These are phyloP conservation scores for Mycocentrospora acerina DNA, from an alignment of 2,329 filamentous ascomycete species.

Conservation along the genomic window DNA sequence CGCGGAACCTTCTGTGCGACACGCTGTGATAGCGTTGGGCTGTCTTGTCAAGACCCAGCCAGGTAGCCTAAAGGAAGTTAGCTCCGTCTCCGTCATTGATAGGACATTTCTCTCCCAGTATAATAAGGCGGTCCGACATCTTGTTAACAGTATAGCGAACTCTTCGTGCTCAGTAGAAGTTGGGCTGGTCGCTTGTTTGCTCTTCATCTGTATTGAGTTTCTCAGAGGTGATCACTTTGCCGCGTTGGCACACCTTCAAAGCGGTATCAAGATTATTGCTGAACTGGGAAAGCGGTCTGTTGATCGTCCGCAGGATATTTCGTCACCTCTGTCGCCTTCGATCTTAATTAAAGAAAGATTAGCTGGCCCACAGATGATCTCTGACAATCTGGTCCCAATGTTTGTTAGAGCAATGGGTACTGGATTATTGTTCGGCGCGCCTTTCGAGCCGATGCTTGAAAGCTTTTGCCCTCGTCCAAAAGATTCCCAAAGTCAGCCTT, in stretches of 20 bases:
- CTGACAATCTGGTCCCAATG: slow-evolving; percentile 21
- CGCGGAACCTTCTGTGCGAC: slow-evolving; percentile 43
- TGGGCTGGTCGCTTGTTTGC: slow-evolving; percentile 43
- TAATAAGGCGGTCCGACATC: slow-evolving; percentile 40
- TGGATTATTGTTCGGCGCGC: slow-evolving; percentile 19
- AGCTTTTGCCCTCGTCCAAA: slow-evolving; percentile 3
- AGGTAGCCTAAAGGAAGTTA: slow-evolving; percentile 6
- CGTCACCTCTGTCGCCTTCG: no score
- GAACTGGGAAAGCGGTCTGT: slow-evolving; percentile 3
- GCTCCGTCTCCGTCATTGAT: neutral
- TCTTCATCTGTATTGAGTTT: slow-evolving; percentile 46
- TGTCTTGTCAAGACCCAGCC: slow-evolving; percentile 27
- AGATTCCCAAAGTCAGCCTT: slow-evolving; percentile 5
- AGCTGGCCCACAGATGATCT: slow-evolving; percentile 7
- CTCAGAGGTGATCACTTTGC: slow-evolving; percentile 42
- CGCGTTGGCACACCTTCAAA: slow-evolving; percentile 45
- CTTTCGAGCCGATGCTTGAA: slow-evolving; percentile 10
- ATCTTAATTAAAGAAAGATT: no score
- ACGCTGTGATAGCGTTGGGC: slow-evolving; percentile 45
- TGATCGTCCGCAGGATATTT: no score
- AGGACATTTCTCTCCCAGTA: slow-evolving; percentile 41
- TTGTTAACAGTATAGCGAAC: slow-evolving; percentile 29
- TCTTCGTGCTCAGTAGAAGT: slow-evolving; percentile 29
- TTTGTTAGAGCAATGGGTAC: slow-evolving; percentile 20
- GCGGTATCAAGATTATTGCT: slow-evolving; percentile 42